Base-by-base conservation (phyloP, 129 eudicot genomes). In the Artemisia annua region DNA sequence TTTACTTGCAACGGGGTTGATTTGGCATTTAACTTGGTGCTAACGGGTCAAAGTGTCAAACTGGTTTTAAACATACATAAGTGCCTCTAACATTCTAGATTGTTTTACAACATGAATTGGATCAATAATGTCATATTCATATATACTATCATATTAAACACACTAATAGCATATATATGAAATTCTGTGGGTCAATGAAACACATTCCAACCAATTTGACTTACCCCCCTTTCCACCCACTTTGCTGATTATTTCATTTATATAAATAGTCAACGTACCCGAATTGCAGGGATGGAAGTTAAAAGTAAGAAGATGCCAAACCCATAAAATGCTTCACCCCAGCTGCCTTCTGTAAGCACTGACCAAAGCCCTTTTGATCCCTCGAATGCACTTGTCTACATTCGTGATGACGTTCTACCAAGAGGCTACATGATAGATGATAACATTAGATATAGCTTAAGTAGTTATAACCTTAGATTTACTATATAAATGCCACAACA, bases 281-380 rank as follows among this genome's bases (percentile, higher is more conserved):
- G 93, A 76, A 87, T 87, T 77, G 93, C 86, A 66, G 93, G 93
- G 76, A 82, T 87, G 71, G 93, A 82, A 76, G 89, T 87, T 62
- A 87, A 58, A 55, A 87, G 89, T 69, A 87, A 85, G 49, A 89
- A 87, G 19, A 87, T 84, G 78, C 89, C 89, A 59, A 87, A 89
- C 8, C 93, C 89, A 15, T 87, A 89, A 85, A 79, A 87, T 52
- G 93, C 93, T 73, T 85, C 83, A 67, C 85, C 79, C 89, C 89
- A 87, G 30, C 78, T 80, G 48, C 89, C 89, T 74, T 76, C 87
- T 0, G 89, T 71, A n/a, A 58, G 87, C 75, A 85, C 85, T 56
- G 44, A 63, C 93, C 85, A 84, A 24, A 87, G 89, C 16, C 93
- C 85, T 84, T 87, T 87, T 11, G 93, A 84, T 80, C 87, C 82